Conservation (phyloP, 2,329 filamentous ascomycete genomes). For the Ascosphaera aggregata region DNA sequence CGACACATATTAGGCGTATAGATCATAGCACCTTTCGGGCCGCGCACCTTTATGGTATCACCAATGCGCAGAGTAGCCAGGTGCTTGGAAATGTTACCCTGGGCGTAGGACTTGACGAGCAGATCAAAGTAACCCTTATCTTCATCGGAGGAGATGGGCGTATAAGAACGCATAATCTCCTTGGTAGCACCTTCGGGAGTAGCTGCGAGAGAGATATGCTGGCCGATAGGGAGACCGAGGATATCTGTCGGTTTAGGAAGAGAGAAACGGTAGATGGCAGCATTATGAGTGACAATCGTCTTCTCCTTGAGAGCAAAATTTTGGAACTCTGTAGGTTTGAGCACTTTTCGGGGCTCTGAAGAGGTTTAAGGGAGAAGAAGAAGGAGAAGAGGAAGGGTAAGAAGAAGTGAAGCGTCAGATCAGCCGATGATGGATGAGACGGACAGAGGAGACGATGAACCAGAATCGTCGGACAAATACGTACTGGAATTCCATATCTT, state of each 20-base stretch:
- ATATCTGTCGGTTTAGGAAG: constrained; percentile 58
- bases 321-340: constrained; percentile 75
- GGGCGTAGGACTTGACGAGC: constrained; percentile 92
- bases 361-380: too few relatives aligned
- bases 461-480: too few relatives aligned
- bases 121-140: constrained; percentile 85
- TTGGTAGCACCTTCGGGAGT: constrained; percentile 52
- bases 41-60: constrained; percentile 69
- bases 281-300: constrained; percentile 91
- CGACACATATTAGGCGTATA: constrained; percentile 94
- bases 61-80: constrained; percentile 65
- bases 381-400: constrained; percentile 3
- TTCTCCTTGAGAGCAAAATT: constrained; percentile 87
- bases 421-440: neutral
- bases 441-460: constrained; percentile 1
- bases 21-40: constrained; percentile 93
- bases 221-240: constrained; percentile 89
- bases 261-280: constrained; percentile 90
- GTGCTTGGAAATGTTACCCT: constrained; percentile 90
- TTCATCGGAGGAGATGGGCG: constrained; percentile 73
- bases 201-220: constrained; percentile 93
- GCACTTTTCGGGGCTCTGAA: constrained; percentile 51
- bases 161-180: constrained; percentile 80
- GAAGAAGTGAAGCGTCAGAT: constrained; percentile 1
- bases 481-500: constrained; percentile 51